phyloP scores from a whole-genome alignment of 2,329 filamentous ascomycete genomes.

The Penicillium brevicompactum region DNA sequence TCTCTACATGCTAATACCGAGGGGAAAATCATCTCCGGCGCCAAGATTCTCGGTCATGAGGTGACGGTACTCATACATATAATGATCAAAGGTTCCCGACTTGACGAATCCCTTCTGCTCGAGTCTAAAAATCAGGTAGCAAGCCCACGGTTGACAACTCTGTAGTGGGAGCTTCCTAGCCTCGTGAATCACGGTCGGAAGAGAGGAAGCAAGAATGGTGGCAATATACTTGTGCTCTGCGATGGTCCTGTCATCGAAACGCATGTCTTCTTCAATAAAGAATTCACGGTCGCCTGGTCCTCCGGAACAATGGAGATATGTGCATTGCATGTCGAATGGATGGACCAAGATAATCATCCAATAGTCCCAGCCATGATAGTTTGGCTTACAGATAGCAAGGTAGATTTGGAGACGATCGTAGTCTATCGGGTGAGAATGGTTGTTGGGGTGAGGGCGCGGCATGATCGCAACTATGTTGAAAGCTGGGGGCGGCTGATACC shows the following conservation, averaged over 20 bases:
- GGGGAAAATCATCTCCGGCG: background rate
- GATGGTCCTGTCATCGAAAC: conserved; percentile 2
- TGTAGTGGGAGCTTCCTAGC: conserved; percentile 1
- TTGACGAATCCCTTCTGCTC: background rate
- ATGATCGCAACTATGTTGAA: background rate
- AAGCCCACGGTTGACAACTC: conserved; percentile 5
- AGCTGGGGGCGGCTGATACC: no score
- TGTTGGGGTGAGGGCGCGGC: background rate
- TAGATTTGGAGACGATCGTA: background rate
- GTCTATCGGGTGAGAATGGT: background rate
- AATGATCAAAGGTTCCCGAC: background rate
- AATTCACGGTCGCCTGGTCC: background rate
- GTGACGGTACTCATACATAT: background rate
- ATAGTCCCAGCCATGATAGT: background rate
- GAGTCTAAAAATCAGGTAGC: conserved; percentile 1
- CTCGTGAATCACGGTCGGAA: background rate
- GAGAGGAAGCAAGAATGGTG: background rate
- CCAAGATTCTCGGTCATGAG: background rate
- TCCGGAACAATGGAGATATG: background rate
- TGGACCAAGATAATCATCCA: conserved; percentile 7
- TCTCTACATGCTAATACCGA: no score
- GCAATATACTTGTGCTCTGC: background rate
- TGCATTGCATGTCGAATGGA: background rate
- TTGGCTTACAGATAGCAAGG: background rate
- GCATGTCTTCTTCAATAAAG: background rate